Conservation (phyloP, 345 rosid genomes). For the Luvunga scandens region DNA sequence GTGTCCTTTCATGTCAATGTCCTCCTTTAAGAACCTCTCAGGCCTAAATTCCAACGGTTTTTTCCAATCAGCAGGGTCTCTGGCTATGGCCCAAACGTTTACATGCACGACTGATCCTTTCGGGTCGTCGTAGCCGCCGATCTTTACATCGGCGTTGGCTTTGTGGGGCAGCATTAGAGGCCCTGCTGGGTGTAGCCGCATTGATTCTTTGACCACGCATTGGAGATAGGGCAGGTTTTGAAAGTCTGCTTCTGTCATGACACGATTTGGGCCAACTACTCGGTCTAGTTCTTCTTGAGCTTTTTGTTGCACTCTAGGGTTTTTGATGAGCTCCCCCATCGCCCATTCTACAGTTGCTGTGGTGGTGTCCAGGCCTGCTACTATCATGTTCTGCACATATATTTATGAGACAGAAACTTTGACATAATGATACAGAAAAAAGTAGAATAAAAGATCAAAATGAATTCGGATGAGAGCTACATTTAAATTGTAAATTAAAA, state of each 20-base stretch:
- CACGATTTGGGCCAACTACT: background rate
- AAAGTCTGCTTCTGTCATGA: background rate
- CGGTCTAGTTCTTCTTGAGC: conserved; percentile 4
- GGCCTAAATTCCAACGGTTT: background rate
- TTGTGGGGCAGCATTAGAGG: background rate
- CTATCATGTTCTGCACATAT: background rate
- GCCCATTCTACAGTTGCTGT: conserved; percentile 4
- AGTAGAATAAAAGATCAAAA: too few relatives aligned
- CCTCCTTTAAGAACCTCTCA: background rate
- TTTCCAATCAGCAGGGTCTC: background rate
- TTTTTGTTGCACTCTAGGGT: conserved; percentile 1
- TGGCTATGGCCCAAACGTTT: background rate
- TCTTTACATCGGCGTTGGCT: background rate
- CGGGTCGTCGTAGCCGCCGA: background rate
- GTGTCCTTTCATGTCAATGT: background rate
- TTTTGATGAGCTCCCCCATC: background rate
- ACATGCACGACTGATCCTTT: background rate
- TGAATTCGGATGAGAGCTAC: too few relatives aligned
- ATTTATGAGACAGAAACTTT: background rate
- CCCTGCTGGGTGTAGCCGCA: background rate
- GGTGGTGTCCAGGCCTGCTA: background rate
- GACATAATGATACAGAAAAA: too few relatives aligned
- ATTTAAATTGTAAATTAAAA: too few relatives aligned
- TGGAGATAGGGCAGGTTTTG: background rate
- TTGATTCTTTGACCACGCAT: background rate